Evolutionary conservation across 805 yeast genomes (phyloP), one percentile per base, ranked within the genome.

Genomic region (Candida loeiensis): DNA sequence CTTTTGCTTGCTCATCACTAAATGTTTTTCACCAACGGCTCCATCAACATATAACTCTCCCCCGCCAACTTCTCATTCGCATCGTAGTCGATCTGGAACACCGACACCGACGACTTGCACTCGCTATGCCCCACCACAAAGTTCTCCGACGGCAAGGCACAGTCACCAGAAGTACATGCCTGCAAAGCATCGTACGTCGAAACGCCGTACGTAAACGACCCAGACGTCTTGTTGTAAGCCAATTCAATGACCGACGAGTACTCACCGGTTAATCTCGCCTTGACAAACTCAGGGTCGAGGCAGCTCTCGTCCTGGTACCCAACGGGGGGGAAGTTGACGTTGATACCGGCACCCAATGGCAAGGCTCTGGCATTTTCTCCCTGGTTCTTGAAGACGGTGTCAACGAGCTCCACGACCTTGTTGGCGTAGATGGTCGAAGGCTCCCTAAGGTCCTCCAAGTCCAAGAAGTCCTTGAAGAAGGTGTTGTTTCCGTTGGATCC

Each of bases 401-500:
- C 48, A 28, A 72, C 68, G 13, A 75, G 49, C 36, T 69, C 62
- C 21, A 63, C 65, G 25, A 72, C 56, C 49, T 60, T 58, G 29
- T 59, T 50, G 29, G 77, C 64, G 48, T 71, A 69, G 40, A 75
- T 73, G 56, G 73, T 73, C 28, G 70, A 58, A 30, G 74, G 63
- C 35, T 61, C 61, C 27, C 49, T 43, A 34, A 68, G 55, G 51
- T 73, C 73, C 21, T 63, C 64, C 39, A 51, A 46, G 50, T 66
- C 63, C 44, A 71, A 59, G 37, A 58, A 54, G 53, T 74, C 79
- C 53, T 64, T 60, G 61, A 53, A 71, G 59, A 69, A 74, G 13
- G 79, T 68, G 58, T 74, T 73, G 63, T 73, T 73, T 9, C 53
- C 15, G 50, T 71, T 70, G 26, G 77, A 59, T 35, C 78, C 79